Evolutionary conservation across 2,329 filamentous ascomycete genomes (phyloP).

Genomic region (Paraphoma sp.): DNA sequence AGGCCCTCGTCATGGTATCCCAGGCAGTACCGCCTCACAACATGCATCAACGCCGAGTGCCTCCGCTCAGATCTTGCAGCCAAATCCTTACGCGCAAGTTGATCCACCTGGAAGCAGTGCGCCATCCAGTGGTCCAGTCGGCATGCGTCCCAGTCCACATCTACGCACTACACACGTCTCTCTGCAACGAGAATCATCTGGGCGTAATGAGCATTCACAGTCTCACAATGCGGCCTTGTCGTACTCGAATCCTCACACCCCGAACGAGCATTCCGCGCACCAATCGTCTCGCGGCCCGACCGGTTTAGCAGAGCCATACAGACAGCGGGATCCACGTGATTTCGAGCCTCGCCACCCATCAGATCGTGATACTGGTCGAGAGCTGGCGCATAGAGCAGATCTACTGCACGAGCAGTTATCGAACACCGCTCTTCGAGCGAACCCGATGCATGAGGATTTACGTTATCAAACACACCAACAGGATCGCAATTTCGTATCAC

Average conservation of each 20-base stretch:
- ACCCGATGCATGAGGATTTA: constrained; percentile 33
- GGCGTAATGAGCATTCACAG: constrained; percentile 43
- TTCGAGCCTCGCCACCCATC: constrained; percentile 34
- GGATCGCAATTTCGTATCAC: constrained; percentile 35
- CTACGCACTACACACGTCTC: constrained; percentile 36
- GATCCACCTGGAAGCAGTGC: constrained; percentile 39
- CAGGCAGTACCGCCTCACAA: constrained; percentile 25
- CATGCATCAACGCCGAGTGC: constrained; percentile 25
- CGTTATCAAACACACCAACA: constrained; percentile 36
- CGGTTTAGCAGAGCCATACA: constrained; percentile 34
- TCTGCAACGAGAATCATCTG: constrained; percentile 36
- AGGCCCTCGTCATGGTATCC: constrained; percentile 31
- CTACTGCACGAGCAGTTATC: constrained; percentile 40
- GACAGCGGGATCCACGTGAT: constrained; percentile 38
- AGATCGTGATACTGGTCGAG: constrained; percentile 42
- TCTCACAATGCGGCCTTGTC: constrained; percentile 35
- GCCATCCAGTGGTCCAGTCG: constrained; percentile 39
- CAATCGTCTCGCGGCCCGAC: constrained; percentile 31
- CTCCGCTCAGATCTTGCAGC: constrained; percentile 37
- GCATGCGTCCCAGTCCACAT: constrained; percentile 47
- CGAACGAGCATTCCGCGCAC: constrained; percentile 35
- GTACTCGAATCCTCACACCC: constrained; percentile 44
- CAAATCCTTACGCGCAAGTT: constrained; percentile 47
- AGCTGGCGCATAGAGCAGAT: constrained; percentile 39
- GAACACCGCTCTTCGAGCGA: constrained; percentile 27